These are phyloP conservation scores for Physcomitrium patens DNA, from an alignment of 225 moss, liverwort and hornwort species.

Conservation along the genomic window DNA sequence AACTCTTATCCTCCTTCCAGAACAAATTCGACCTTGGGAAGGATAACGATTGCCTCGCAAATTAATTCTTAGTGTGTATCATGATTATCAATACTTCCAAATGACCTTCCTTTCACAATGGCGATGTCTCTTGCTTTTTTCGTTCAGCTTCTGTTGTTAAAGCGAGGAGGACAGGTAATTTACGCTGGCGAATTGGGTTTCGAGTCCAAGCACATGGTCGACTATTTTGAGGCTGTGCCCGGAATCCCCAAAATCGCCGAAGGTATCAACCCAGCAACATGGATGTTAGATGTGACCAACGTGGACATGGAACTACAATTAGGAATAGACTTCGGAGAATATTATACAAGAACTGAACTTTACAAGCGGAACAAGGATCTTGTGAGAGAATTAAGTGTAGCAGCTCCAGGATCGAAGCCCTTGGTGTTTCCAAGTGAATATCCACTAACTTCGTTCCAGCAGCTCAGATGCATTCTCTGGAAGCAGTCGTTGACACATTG, in stretches of 20 bases:
- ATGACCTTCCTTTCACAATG: no score
- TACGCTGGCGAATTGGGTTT: slow-evolving; percentile 53
- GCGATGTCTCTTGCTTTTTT: neutral
- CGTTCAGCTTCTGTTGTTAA: slow-evolving; percentile 49
- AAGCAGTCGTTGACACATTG: slow-evolving; percentile 56
- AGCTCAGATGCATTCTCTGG: slow-evolving; percentile 39
- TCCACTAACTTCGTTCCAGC: slow-evolving; percentile 33
- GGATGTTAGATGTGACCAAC: slow-evolving; percentile 59
- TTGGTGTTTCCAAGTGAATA: slow-evolving; percentile 44
- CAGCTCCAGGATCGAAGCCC: slow-evolving; percentile 37
- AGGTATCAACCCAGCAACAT: slow-evolving; percentile 59
- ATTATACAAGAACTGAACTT: slow-evolving; percentile 34
- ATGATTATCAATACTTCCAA: neutral
- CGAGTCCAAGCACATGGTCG: slow-evolving; percentile 43
- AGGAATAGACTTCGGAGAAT: slow-evolving; percentile 37
- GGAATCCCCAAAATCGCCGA: slow-evolving; percentile 50
- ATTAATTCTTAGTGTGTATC: neutral
- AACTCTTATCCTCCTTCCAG: neutral
- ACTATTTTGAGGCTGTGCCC: slow-evolving; percentile 50
- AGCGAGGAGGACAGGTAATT: slow-evolving; percentile 56
- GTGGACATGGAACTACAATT: slow-evolving; percentile 36
- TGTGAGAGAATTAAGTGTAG: slow-evolving; percentile 37
- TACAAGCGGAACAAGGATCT: slow-evolving; percentile 51
- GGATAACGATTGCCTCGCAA: neutral
- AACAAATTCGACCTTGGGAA: neutral